Evolutionary conservation across 2,329 filamentous ascomycete species (phyloP).

Genomic region (Diaporthe citri): DNA sequence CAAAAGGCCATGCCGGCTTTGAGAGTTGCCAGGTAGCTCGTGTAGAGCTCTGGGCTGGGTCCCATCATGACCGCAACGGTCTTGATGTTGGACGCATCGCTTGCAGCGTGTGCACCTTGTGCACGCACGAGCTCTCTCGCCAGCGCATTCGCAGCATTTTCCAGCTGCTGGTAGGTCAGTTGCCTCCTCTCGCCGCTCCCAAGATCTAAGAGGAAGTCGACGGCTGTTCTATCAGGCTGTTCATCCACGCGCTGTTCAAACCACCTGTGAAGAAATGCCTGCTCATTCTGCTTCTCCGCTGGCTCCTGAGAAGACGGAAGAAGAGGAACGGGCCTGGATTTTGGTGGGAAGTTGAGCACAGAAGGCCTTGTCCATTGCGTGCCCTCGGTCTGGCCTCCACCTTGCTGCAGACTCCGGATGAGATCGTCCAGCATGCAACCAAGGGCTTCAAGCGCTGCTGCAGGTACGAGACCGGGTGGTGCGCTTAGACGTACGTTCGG

Average conservation of each 20-base stretch:
- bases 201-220: slow-evolving; percentile 30
- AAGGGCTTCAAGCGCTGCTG: slow-evolving; percentile 30
- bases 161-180: slow-evolving; percentile 30
- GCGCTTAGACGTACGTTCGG: slow-evolving; percentile 11
- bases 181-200: slow-evolving; percentile 18
- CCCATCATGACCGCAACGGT: slow-evolving; percentile 43
- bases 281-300: background rate
- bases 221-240: slow-evolving; percentile 14
- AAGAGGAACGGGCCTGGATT: slow-evolving; percentile 2
- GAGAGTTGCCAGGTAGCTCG: slow-evolving; percentile 51
- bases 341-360: slow-evolving; percentile 32
- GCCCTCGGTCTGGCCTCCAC: background rate
- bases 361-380: slow-evolving; percentile 28
- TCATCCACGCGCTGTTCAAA: slow-evolving; percentile 31
- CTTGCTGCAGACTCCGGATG: slow-evolving; percentile 18
- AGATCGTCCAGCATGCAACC: slow-evolving; percentile 33
- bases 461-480: slow-evolving; percentile 22
- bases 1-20: slow-evolving; percentile 53
- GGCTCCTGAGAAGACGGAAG: background rate
- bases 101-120: slow-evolving; percentile 11
- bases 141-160: slow-evolving; percentile 27
- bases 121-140: slow-evolving; percentile 23
- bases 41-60: slow-evolving; percentile 51
- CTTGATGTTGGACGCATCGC: background rate
- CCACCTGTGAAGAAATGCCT: slow-evolving; percentile 20